Base-by-base conservation (phyloP, 768 basidiomycete species). In the Leccinum ochraceum region DNA sequence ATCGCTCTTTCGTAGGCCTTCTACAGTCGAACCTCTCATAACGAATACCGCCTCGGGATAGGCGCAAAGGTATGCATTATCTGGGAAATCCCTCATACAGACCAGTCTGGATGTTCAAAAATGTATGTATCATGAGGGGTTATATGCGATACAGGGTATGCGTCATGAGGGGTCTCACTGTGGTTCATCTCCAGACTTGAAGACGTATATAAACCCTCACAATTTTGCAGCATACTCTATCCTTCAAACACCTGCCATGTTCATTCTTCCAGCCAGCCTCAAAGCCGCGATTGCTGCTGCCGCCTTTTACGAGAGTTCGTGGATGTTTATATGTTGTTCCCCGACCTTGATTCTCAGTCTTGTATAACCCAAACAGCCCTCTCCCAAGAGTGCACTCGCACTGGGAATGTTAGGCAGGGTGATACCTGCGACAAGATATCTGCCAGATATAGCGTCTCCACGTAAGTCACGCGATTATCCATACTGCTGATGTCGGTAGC, bases 371-470 rank as follows among this genome's bases (percentile, higher is more conserved):
- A 80, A 30, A 76, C 76, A 5, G 13, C 59, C 11, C 63, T 76
- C 59, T 39, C 39, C 17, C 39, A 39, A 39, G 39, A 39, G 39
- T 90, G 90, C 70, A 76, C 80, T 22, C 84, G 90, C 65, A 78
- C 68, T 20, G 86, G 86, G 69, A 87, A 81, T 54, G 80, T 91
- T 9, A 3, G 4, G 17, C 55, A 68, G 7, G 84, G 83, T 36
- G 86, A 90, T 67, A 82, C 80, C 60, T 92, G 90, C 71, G 17
- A 90, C 73, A 67, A 60, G 58, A 90, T 92, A 71, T 89, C 85
- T 65, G 81, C 82, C 36, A 69, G 78, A n/a, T 66, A 87, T 67
- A 80, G 84, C 57, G 84, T 81, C 62, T 88, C 87, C 44, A 86
- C 86, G 87, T 89, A 63, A 55, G 85, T 75, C n/a, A n/a, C 3